phyloP scores from a whole-genome alignment of 306 rosid species.

The Potentilla sterilis region DNA sequence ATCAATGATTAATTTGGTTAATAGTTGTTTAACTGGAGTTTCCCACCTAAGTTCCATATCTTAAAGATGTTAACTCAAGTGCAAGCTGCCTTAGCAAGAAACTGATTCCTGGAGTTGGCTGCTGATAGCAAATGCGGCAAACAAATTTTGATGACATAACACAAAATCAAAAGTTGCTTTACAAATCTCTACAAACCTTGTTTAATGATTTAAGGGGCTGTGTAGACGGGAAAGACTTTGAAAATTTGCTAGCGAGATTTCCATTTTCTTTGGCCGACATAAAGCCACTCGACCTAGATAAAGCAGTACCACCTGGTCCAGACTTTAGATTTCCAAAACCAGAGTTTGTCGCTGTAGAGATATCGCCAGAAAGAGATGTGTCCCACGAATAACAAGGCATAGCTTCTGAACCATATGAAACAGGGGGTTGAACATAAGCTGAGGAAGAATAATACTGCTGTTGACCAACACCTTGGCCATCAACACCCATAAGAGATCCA shows the following conservation, averaged over 20 bases:
- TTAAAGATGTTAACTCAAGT: neutral
- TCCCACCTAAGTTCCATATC: neutral
- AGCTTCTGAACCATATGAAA: slow-evolving; percentile 48
- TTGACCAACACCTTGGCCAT: slow-evolving; percentile 40
- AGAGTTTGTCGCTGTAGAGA: slow-evolving; percentile 35
- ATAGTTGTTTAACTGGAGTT: neutral
- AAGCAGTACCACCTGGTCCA: slow-evolving; percentile 31
- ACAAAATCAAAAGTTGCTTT: neutral
- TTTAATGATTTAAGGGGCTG: slow-evolving; percentile 31
- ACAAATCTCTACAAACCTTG: slow-evolving; percentile 37
- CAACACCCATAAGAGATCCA: slow-evolving; percentile 37
- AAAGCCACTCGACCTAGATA: slow-evolving; percentile 36
- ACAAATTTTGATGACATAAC: neutral
- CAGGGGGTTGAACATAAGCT: slow-evolving; percentile 49
- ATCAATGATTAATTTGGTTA: neutral
- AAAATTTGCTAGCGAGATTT: slow-evolving; percentile 29
- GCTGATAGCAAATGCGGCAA: neutral
- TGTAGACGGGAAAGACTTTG: slow-evolving; percentile 30
- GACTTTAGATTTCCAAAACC: slow-evolving; percentile 31
- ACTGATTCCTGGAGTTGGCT: neutral
- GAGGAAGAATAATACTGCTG: slow-evolving; percentile 46
- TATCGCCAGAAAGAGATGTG: slow-evolving; percentile 30
- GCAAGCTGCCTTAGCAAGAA: neutral
- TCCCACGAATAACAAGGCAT: slow-evolving; percentile 41
- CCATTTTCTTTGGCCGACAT: slow-evolving; percentile 31